Base-by-base conservation (phyloP, 495 filamentous ascomycete genomes). In the Aspergillus sparsus region DNA sequence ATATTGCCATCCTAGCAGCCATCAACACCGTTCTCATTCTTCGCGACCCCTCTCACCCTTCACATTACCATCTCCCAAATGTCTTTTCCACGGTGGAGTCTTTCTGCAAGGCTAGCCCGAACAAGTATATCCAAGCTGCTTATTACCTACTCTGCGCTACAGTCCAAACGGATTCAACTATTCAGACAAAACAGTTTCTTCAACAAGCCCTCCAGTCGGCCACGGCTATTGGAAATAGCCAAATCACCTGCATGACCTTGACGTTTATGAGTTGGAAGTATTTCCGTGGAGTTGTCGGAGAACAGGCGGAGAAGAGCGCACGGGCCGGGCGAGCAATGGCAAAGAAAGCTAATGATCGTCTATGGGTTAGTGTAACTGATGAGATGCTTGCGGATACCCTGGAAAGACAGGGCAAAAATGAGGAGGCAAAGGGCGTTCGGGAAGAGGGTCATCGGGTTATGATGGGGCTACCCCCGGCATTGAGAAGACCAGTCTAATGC, bases 271-370 rank as follows among this genome's bases (percentile, higher is more conserved):
- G 88, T 64, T 83, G 78, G 70, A 83, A 85, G 47, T 92, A 98
- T 71, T 98, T 97, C 76, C 81, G 84, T 31, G 89, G 88, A 34
- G 89, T 93, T 11, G 84, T 97, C 3, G 91, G 90, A 37, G 91
- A 92, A 57, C 93, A 98, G 74, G 89, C 93, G 2, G 86, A 95
- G 62, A 97, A 97, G 77, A 89, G 88, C 61, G 90, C 89, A 0
- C 81, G 83, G 45, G 92, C 92, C 0, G 89, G 84, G 33, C 78
- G 85, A 54, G 83, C 81, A 12, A 86, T 93, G 78, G 91, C 92
- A 5, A 85, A 83, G 67, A 88, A 85, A 68, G 85, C 85, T 50
- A 84, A 86, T 31, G 91, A 93, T 71, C 76, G 80, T 2, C 71
- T 99, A 18, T 99, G 94, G 94, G 87, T 81, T 68, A 92, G 87